A percentile compares a stretch with the other conserved stretches of the same genome.
These are phyloP conservation scores for Elsinoe necatrix DNA, from an alignment of 2,329 filamentous ascomycete genomes.

Conservation along the genomic window DNA sequence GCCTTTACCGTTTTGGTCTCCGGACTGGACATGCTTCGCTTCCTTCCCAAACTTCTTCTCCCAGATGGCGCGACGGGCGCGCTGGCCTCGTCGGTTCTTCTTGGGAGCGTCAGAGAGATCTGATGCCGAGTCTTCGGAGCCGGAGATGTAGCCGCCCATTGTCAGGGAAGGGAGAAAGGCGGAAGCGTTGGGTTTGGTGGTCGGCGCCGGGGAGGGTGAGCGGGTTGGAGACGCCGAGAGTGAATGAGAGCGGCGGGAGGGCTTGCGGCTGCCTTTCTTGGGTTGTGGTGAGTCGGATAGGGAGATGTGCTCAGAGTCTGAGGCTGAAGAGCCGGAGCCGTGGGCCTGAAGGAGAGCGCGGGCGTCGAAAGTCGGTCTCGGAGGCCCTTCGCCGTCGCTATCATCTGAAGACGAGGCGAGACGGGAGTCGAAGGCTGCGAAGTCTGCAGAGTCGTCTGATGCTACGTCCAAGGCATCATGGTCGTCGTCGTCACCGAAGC, in stretches of 20 bases:
- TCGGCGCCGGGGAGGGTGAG: slow-evolving; percentile 29
- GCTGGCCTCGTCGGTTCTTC: slow-evolving; percentile 70
- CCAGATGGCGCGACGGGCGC: slow-evolving; percentile 67
- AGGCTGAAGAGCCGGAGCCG: slow-evolving; percentile 4
- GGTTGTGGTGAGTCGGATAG: slow-evolving; percentile 22
- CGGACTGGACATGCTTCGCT: slow-evolving; percentile 39
- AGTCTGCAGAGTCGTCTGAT: slow-evolving; percentile 26
- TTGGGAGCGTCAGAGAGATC: slow-evolving; percentile 44
- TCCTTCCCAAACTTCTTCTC: slow-evolving; percentile 69
- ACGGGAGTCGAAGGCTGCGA: slow-evolving; percentile 32
- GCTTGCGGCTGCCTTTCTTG: slow-evolving; percentile 17
- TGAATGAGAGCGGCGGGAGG: neutral
- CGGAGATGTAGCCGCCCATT: slow-evolving; percentile 68
- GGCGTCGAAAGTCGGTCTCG: slow-evolving; percentile 20
- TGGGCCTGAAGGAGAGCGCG: slow-evolving; percentile 16
- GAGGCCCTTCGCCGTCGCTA: slow-evolving; percentile 29
- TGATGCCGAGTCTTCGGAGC: slow-evolving; percentile 57
- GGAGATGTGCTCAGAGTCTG: slow-evolving; percentile 21
- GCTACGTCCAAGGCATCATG: slow-evolving; percentile 14
- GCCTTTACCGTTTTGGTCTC: neutral
- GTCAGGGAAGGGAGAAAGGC: slow-evolving; percentile 68
- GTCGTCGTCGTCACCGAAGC: slow-evolving; percentile 18
- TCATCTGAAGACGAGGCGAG: slow-evolving; percentile 32
- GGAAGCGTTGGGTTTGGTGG: slow-evolving; percentile 34
- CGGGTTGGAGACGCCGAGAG: slow-evolving; percentile 22